Evolutionary conservation across 2,329 filamentous ascomycete genomes (phyloP).

Genomic region (Colletotrichum sp.): DNA sequence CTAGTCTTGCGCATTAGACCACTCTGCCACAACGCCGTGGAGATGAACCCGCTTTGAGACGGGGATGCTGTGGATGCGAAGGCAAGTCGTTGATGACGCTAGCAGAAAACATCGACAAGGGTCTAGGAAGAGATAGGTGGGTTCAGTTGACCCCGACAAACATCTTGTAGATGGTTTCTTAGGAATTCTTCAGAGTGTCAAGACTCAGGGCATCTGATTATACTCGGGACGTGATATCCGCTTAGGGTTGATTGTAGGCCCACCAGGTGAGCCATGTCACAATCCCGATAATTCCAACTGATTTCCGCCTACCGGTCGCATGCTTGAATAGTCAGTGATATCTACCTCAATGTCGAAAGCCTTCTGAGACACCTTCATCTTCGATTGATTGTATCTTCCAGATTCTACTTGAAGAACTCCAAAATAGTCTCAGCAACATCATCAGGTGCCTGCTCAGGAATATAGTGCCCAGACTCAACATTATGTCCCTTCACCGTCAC

Average conservation of each 20-base stretch:
- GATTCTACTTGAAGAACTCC: conserved; percentile 38
- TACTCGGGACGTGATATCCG: background rate
- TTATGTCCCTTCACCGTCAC: conserved; percentile 42
- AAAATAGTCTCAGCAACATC: conserved; percentile 45
- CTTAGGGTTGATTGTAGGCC: background rate
- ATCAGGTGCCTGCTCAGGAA: conserved; percentile 56
- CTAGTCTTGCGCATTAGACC: conserved; percentile 22
- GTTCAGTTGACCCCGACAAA: background rate
- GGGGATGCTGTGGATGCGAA: background rate
- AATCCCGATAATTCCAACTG: background rate
- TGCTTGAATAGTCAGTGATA: background rate
- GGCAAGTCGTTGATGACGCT: background rate
- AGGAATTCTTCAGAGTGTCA: background rate
- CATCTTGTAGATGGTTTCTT: background rate
- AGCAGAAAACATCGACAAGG: background rate
- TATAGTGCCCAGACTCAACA: conserved; percentile 54
- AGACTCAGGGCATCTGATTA: background rate
- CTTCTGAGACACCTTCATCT: background rate
- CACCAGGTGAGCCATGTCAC: background rate
- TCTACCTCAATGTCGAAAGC: background rate
- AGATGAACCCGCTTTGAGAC: background rate
- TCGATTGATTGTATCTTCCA: background rate
- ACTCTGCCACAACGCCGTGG: conserved; percentile 18
- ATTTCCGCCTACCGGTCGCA: background rate
- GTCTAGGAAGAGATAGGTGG: background rate